Evolutionary conservation across 768 basidiomycete species (phyloP), one percentile per base, ranked within the genome.

Genomic region (Leccinum incarnatum): DNA sequence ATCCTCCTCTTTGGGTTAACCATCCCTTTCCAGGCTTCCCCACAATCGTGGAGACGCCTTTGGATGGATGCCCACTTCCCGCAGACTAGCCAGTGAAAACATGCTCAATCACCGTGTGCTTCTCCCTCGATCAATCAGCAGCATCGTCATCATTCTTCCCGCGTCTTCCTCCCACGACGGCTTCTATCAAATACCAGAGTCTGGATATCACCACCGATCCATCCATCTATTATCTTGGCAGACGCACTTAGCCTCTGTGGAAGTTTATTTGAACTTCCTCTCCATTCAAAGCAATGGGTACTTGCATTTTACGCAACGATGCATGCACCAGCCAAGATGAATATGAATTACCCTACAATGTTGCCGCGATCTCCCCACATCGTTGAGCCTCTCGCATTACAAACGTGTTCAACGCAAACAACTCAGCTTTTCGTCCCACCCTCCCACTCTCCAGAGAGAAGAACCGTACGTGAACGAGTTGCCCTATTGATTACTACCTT

Each of bases 1-100:
- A 10, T 10, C 30, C 30, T 4, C 30, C 10, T 30, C 30, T 30
- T 10, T 30, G 30, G 30, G 34, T 36, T 6, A 36, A 14, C 34
- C 34, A 36, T 15, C 14, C 36, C 52, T 54, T 72, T 62, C 69
- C 71, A 60, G 71, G 21, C 65, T 65, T 69, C 61, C 60, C 67
- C 30, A 19, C 25, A 27, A n/a, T 48, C 30, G 45, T 50, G 19
- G 32, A 36, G 55, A 54, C 37, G 45, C n/a, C 53, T 47, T 50
- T 27, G 32, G 37, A 49, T n/a, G 25, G 30, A 34, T 34, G 14
- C 4, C 19, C 45, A 34, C 54, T 57, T 57, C 65, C 40, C 34
- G 36, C 36, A 36, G 58, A 53, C 32, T 49, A 59, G 15, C 36
- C 25, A 25, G 25, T 29, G 32, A 10, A 49, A 53, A 57, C 51